Evolutionary conservation across 768 basidiomycete species (phyloP).

Genomic region (Paxillus rubicundulus): DNA sequence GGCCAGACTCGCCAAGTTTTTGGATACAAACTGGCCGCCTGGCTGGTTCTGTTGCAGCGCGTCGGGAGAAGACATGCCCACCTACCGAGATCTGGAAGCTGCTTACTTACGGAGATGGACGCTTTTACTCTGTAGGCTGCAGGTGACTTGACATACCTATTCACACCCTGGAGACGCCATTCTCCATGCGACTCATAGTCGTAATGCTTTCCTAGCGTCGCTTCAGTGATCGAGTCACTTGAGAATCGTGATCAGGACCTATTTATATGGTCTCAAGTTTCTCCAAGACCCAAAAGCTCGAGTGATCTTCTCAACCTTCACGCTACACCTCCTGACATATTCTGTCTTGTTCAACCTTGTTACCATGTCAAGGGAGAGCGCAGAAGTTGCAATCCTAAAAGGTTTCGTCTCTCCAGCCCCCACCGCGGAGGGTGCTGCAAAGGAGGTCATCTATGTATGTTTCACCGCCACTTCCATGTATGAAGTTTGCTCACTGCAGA

Average conservation of each 20-base stretch:
- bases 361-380: conserved; percentile 11
- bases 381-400: not conserved
- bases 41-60: not conserved
- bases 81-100: not conserved
- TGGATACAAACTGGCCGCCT: not conserved
- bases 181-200: not conserved
- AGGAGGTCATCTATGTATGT: conserved; percentile 13
- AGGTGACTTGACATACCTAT: not conserved
- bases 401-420: not conserved
- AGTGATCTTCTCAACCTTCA: not conserved
- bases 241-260: conserved; percentile 3
- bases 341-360: not conserved
- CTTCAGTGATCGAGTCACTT: not conserved
- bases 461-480: not conserved
- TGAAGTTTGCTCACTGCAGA: conserved; percentile 3
- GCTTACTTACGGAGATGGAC: not conserved
- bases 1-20: not conserved
- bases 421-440: not conserved
- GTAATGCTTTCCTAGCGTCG: not conserved
- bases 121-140: not conserved
- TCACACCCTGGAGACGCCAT: not conserved
- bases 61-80: not conserved
- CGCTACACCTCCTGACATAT: not conserved
- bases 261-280: conserved; percentile 11
- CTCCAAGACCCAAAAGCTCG: not conserved